Evolutionary conservation across 2,329 filamentous ascomycete genomes (phyloP).

Genomic region (Diplodia corticola): DNA sequence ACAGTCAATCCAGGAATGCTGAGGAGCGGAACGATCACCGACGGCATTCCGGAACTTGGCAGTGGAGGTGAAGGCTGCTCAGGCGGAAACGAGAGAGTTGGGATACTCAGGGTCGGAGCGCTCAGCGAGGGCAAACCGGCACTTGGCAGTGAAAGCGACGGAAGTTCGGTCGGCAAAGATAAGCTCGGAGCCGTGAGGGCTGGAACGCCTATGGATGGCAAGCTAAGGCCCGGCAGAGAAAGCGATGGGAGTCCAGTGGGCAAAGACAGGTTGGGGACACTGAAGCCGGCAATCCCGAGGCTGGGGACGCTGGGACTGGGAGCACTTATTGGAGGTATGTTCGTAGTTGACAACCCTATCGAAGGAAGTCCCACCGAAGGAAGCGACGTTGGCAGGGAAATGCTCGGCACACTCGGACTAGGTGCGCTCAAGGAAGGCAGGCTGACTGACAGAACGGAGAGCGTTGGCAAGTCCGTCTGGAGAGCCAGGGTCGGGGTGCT

Average conservation of each 20-base stretch:
- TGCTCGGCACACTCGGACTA: background rate
- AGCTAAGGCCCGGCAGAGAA: background rate
- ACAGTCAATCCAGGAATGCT: background rate
- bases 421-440: background rate
- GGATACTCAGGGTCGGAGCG: background rate
- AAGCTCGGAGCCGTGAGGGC: background rate
- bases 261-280: background rate
- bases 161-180: background rate
- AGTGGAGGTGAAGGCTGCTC: background rate
- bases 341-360: background rate
- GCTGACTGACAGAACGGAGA: background rate
- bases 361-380: background rate
- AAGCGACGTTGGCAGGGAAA: background rate
- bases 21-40: background rate
- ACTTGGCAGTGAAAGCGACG: background rate
- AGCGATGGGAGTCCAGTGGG: conserved; percentile 1
- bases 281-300: too few relatives aligned
- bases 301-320: background rate
- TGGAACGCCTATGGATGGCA: background rate
- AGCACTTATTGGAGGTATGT: background rate
- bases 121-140: background rate
- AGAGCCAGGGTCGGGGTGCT: background rate
- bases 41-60: too few relatives aligned
- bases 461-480: background rate
- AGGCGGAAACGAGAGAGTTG: background rate